A percentile compares a stretch with the other conserved stretches of the same genome.
phyloP scores from a whole-genome alignment of 805 yeast species.

The Candida coleopterorum region DNA sequence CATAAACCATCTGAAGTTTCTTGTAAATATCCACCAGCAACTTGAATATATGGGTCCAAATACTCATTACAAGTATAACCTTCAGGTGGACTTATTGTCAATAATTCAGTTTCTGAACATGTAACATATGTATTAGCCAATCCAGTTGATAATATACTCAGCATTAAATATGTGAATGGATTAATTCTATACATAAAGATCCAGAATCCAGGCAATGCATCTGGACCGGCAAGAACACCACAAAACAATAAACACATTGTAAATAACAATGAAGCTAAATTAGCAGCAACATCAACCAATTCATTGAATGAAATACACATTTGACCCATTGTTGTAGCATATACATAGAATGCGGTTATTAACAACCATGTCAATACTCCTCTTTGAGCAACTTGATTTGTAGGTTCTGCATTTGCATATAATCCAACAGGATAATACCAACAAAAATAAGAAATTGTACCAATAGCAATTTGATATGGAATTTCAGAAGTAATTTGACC shows the following conservation, averaged over 20 bases:
- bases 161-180: conserved; percentile 68
- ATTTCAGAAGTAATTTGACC: conserved; percentile 43
- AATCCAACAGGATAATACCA: conserved; percentile 60
- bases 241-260: conserved; percentile 59
- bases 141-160: conserved; percentile 44
- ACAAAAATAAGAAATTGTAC: conserved; percentile 36
- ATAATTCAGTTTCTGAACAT: conserved; percentile 25
- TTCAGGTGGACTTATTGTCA: conserved; percentile 34
- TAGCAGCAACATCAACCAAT: conserved; percentile 51
- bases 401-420: conserved; percentile 48
- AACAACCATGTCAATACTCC: conserved; percentile 4
- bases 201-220: conserved; percentile 76
- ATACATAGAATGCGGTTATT: conserved; percentile 3
- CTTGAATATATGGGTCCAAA: conserved; percentile 37
- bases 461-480: conserved; percentile 42
- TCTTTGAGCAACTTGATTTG: conserved; percentile 23
- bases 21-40: conserved; percentile 52
- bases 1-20: conserved; percentile 53
- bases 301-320: conserved; percentile 26
- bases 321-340: conserved; percentile 49
- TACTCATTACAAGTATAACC: conserved; percentile 64
- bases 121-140: conserved; percentile 44
- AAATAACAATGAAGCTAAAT: conserved; percentile 50
- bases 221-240: conserved; percentile 59
- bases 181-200: conserved; percentile 73